phyloP scores from a whole-genome alignment of 495 filamentous ascomycete species.

The Neurospora sp. region DNA sequence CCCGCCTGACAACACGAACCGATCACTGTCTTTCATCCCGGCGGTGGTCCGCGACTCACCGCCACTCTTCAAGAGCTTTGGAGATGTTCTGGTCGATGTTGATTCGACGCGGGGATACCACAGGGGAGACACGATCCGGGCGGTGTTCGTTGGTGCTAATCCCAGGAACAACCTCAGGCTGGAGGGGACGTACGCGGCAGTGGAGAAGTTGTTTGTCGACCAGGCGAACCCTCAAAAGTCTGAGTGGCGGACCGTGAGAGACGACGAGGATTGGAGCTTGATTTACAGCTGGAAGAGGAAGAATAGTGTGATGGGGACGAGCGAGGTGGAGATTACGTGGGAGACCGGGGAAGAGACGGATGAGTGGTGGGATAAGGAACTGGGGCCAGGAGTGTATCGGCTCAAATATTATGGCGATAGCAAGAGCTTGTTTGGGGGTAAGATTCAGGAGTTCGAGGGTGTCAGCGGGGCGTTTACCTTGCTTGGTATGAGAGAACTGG shows the following conservation, averaged over 20 bases:
- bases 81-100: conserved; percentile 58
- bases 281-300: conserved; percentile 74
- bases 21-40: conserved; percentile 70
- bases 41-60: conserved; percentile 67
- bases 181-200: conserved; percentile 68
- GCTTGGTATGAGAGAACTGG: conserved; percentile 13
- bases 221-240: conserved; percentile 14
- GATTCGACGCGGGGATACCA: conserved; percentile 43
- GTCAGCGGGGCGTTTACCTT: conserved; percentile 55
- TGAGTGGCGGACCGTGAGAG: conserved; percentile 55
- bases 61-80: conserved; percentile 63
- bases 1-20: conserved; percentile 77
- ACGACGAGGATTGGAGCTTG: conserved; percentile 71
- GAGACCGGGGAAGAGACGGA: conserved; percentile 51
- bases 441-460: conserved; percentile 66
- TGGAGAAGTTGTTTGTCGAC: conserved; percentile 48
- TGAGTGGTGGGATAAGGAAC: conserved; percentile 34
- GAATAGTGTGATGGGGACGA: conserved; percentile 60
- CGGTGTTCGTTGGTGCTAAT: conserved; percentile 77
- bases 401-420: conserved; percentile 80
- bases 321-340: conserved; percentile 74
- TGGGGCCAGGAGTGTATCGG: conserved; percentile 57
- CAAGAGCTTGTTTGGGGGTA: conserved; percentile 53
- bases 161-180: conserved; percentile 78
- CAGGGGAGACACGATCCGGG: conserved; percentile 49